Conservation (phyloP, 495 filamentous ascomycete species). For the Neurospora intermedia region DNA sequence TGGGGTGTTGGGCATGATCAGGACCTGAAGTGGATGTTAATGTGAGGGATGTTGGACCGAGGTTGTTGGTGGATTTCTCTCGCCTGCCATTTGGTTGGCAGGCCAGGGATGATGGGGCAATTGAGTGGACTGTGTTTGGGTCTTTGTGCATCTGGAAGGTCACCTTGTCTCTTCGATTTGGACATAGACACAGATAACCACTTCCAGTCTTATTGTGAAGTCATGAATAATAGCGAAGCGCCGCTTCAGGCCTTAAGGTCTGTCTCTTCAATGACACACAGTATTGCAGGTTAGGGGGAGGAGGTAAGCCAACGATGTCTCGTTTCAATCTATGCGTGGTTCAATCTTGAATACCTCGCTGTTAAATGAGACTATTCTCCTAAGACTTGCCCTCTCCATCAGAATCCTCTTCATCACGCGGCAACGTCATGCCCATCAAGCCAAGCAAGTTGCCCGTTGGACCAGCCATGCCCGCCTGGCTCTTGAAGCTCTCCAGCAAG, state of each 20-base stretch:
- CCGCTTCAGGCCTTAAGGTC: neutral
- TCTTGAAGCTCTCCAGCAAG: slow-evolving; percentile 82
- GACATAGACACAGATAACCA: neutral
- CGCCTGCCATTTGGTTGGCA: neutral
- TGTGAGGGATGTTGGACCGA: neutral
- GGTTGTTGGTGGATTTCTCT: neutral
- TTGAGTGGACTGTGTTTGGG: neutral
- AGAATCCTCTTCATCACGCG: slow-evolving; percentile 57
- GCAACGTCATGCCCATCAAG: slow-evolving; percentile 71
- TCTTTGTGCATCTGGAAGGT: neutral
- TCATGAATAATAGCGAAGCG: neutral
- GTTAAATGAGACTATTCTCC: neutral
- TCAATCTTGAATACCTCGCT: neutral
- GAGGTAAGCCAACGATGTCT: neutral
- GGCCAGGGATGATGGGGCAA: neutral
- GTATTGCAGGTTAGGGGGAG: neutral
- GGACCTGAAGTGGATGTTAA: neutral
- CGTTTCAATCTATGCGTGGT: neutral
- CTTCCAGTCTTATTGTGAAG: neutral
- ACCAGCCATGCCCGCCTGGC: slow-evolving; percentile 72
- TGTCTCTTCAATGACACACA: neutral
- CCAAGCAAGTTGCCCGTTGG: slow-evolving; percentile 78
- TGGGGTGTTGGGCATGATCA: neutral
- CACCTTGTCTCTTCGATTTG: neutral
- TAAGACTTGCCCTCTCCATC: slow-evolving; percentile 1